These are phyloP conservation scores for Marsdenia floribunda DNA, from an alignment of 257 asterid species.

Conservation along the genomic window DNA sequence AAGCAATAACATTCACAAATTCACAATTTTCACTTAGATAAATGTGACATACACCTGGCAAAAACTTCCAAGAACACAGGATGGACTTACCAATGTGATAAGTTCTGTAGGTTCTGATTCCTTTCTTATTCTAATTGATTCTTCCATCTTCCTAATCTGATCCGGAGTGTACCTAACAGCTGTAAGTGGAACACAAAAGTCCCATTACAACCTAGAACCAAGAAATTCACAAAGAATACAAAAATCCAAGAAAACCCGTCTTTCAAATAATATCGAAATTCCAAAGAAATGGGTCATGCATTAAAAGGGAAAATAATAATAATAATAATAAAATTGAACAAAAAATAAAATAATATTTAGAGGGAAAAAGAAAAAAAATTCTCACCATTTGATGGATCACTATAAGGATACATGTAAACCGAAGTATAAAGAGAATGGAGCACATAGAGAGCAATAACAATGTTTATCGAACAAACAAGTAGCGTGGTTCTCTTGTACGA, in stretches of 20 bases:
- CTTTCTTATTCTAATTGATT: slow-evolving; percentile 63
- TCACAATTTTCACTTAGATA: not conserved
- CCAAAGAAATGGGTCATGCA: slow-evolving; percentile 15
- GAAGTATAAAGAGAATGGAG: slow-evolving; percentile 69
- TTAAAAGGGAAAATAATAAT: slow-evolving; percentile 9
- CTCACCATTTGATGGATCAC: slow-evolving; percentile 48
- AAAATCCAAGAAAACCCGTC: slow-evolving; percentile 14
- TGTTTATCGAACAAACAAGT: slow-evolving; percentile 61
- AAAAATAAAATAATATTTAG: not conserved
- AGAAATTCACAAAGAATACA: not conserved
- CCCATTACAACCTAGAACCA: slow-evolving; percentile 7
- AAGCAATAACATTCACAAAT: not conserved
- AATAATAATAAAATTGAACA: no score
- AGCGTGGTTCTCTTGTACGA: slow-evolving; percentile 73
- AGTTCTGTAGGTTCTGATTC: slow-evolving; percentile 75
- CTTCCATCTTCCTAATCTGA: slow-evolving; percentile 82
- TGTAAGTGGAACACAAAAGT: slow-evolving; percentile 21
- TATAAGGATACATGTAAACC: slow-evolving; percentile 56
- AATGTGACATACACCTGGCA: not conserved
- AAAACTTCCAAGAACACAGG: slow-evolving; percentile 17
- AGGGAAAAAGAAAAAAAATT: not conserved
- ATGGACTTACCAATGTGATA: slow-evolving; percentile 57
- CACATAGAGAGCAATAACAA: slow-evolving; percentile 69
- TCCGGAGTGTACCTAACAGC: slow-evolving; percentile 62
- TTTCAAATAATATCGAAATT: not conserved